A percentile compares a stretch with the other conserved stretches of the same genome.
These are phyloP conservation scores for Fusarium chlamydosporum DNA, from an alignment of 2,329 filamentous ascomycete genomes.

Conservation along the genomic window DNA sequence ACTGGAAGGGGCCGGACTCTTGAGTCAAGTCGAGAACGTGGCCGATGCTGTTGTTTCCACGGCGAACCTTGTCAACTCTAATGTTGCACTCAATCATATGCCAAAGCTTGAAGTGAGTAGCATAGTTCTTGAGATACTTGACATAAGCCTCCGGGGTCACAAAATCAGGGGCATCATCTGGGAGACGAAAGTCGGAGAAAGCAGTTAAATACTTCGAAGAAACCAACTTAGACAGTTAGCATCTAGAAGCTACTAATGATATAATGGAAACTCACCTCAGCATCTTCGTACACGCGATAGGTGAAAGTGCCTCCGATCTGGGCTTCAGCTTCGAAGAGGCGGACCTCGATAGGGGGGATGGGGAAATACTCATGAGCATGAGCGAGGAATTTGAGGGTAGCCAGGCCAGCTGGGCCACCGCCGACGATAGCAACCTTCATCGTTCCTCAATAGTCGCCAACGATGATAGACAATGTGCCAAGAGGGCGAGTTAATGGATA, in stretches of 20 bases:
- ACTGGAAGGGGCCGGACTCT: constrained; percentile 33
- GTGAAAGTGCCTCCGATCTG: constrained; percentile 64
- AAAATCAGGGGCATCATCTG: constrained; percentile 61
- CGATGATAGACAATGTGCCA: neutral
- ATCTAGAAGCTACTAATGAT: neutral
- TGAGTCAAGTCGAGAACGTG: constrained; percentile 37
- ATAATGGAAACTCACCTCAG: constrained; percentile 54
- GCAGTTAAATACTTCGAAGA: constrained; percentile 65
- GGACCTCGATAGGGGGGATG: constrained; percentile 57
- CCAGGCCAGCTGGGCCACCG: constrained; percentile 60
- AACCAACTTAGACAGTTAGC: constrained; percentile 54
- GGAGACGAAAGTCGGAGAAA: constrained; percentile 65
- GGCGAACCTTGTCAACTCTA: constrained; percentile 51
- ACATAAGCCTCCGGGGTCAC: constrained; percentile 58
- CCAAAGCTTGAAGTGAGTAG: constrained; percentile 57
- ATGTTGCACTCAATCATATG: constrained; percentile 55
- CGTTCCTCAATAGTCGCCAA: neutral
- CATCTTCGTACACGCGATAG: constrained; percentile 63
- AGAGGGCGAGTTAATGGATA: neutral
- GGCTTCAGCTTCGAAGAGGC: constrained; percentile 61
- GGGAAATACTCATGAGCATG: constrained; percentile 58
- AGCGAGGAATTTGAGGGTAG: constrained; percentile 59
- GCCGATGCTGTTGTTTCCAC: constrained; percentile 12
- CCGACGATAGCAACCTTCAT: constrained; percentile 61
- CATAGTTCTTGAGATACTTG: constrained; percentile 61